A percentile compares a stretch with the other conserved stretches of the same genome.
Evolutionary conservation across 2,329 filamentous ascomycete genomes (phyloP).

Genomic region (Sporothrix pseudoabietina): DNA sequence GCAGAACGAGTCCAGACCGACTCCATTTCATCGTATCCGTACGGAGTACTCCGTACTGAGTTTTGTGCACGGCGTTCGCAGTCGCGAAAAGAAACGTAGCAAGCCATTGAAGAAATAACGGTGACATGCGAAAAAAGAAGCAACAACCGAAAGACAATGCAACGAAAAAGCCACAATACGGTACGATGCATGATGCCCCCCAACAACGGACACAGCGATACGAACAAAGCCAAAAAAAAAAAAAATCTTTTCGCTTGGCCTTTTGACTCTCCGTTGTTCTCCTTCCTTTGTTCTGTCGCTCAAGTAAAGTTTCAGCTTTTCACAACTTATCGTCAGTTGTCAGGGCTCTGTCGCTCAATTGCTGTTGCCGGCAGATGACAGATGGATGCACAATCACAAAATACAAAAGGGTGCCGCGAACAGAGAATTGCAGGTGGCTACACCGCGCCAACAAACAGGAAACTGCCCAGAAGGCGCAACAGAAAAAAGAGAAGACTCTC

Average conservation of each 20-base stretch:
- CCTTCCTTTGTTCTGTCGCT: not conserved
- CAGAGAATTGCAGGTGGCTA: not conserved
- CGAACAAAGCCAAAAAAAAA: not conserved
- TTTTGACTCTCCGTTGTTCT: not conserved
- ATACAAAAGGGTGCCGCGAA: not conserved
- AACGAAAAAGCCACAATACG: not conserved
- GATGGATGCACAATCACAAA: not conserved
- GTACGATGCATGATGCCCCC: not conserved
- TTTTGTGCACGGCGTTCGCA: not conserved
- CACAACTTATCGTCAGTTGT: not conserved
- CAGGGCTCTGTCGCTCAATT: not conserved
- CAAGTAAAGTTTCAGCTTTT: not conserved
- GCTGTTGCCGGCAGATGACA: not conserved
- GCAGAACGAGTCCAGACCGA: not conserved
- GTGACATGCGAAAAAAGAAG: not conserved
- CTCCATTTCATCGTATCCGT: not conserved
- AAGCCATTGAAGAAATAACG: not conserved
- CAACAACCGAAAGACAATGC: not conserved
- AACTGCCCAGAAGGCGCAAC: not conserved
- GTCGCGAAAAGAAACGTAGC: slow-evolving; percentile 2
- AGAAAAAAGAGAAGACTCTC: not conserved
- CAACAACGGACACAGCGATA: not conserved
- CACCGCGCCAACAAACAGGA: not conserved
- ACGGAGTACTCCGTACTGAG: not conserved
- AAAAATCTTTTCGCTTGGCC: not conserved